A percentile compares a stretch with the other conserved stretches of the same genome.
phyloP scores from a whole-genome alignment of 768 basidiomycete genomes.

The Xanthoconium purpureum region DNA sequence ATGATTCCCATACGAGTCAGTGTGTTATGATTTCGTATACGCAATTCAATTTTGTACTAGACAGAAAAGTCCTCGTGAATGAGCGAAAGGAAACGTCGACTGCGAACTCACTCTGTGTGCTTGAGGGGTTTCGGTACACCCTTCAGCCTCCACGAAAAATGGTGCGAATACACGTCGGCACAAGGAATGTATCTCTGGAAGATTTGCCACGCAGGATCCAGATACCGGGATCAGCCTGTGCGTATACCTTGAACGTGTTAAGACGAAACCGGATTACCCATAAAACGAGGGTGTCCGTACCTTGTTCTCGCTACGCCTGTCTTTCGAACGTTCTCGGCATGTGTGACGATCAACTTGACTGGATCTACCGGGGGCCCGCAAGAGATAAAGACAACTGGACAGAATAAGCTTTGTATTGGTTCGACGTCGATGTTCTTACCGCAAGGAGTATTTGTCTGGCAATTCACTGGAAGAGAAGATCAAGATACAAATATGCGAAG shows the following conservation, averaged over 20 bases:
- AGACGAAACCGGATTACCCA: background rate
- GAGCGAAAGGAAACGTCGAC: background rate
- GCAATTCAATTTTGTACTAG: constrained; percentile 81
- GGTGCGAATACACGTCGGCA: constrained; percentile 52
- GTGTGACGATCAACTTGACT: constrained; percentile 60
- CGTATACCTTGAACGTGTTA: constrained; percentile 47
- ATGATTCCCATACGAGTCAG: constrained; percentile 58
- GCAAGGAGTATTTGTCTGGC: constrained; percentile 76
- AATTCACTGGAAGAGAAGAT: constrained; percentile 50
- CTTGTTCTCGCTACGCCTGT: constrained; percentile 66
- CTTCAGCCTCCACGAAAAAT: constrained; percentile 48
- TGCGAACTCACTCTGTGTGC: constrained; percentile 41
- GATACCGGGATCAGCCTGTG: constrained; percentile 73
- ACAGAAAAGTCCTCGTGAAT: background rate
- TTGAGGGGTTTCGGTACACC: constrained; percentile 22
- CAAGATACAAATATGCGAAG: background rate
- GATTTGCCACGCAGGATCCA: constrained; percentile 62
- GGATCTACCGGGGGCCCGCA: constrained; percentile 79
- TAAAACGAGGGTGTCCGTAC: constrained; percentile 33
- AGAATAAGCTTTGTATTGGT: background rate
- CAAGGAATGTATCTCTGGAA: constrained; percentile 63
- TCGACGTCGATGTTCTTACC: constrained; percentile 38
- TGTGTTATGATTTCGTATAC: constrained; percentile 74
- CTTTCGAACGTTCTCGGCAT: constrained; percentile 57
- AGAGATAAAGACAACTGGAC: constrained; percentile 72